Evolutionary conservation across 805 yeast species (phyloP).

Genomic region (Suhomyces pyralidae): DNA sequence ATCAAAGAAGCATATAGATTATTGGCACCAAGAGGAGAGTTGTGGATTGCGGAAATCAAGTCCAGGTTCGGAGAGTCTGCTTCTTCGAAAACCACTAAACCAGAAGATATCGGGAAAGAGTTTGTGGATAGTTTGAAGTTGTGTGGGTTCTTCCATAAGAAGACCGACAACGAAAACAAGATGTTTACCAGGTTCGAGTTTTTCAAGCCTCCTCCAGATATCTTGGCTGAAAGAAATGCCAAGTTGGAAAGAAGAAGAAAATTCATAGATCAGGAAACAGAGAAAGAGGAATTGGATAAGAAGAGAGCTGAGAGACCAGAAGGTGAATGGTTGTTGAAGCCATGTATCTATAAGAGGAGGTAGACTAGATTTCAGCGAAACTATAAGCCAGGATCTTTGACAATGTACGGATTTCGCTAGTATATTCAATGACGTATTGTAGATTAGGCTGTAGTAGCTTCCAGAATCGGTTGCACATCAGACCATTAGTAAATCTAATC

Average conservation of each 20-base stretch:
- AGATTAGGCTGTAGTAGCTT: not conserved
- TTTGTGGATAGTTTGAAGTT: constrained; percentile 76
- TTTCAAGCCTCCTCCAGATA: constrained; percentile 76
- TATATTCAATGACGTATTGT: not conserved
- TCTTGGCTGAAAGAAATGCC: constrained; percentile 58
- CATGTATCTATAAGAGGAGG: constrained; percentile 92
- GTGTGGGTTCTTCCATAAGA: constrained; percentile 82
- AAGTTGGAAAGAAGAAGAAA: constrained; percentile 60
- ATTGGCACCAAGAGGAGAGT: constrained; percentile 84
- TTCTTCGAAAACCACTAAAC: constrained; percentile 17
- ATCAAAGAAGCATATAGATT: constrained; percentile 85
- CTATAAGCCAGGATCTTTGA: not conserved
- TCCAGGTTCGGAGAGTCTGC: constrained; percentile 72
- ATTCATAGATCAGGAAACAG: constrained; percentile 68
- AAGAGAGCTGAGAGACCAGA: constrained; percentile 60
- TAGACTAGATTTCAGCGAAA: constrained; percentile 20
- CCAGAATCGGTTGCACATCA: not conserved
- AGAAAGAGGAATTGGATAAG: constrained; percentile 54
- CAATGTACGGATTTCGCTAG: not conserved
- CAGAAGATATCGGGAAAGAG: constrained; percentile 61
- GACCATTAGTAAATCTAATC: not conserved
- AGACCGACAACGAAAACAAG: constrained; percentile 81
- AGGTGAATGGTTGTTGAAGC: constrained; percentile 88
- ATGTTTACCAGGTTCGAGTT: constrained; percentile 96
- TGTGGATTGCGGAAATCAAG: constrained; percentile 97